These are phyloP conservation scores for Parietichytrium sp. DNA, from an alignment of 108 stramenopile species.

Conservation along the genomic window DNA sequence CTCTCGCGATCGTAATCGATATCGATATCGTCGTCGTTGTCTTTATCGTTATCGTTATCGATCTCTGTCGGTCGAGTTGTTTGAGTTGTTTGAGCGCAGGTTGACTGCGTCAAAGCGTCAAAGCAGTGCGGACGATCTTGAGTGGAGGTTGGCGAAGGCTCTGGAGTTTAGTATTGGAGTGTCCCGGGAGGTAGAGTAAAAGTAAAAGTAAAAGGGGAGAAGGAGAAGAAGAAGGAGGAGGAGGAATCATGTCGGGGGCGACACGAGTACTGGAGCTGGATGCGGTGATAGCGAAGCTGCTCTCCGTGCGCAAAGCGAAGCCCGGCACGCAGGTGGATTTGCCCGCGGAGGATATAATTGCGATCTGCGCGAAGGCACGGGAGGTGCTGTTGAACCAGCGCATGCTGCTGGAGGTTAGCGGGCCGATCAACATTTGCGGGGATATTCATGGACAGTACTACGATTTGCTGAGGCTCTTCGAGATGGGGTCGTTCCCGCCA, in stretches of 20 bases:
- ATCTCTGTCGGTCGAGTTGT: no score
- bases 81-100: no score
- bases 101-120: no score
- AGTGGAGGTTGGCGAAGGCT: no score
- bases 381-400: constrained; percentile 93
- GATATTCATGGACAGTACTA: constrained; percentile 98
- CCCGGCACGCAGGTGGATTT: constrained; percentile 67
- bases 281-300: constrained; percentile 50
- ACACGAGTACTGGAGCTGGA: constrained; percentile 44
- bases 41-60: no score
- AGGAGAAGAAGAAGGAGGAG: not conserved
- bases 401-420: constrained; percentile 94
- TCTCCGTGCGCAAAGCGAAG: constrained; percentile 51
- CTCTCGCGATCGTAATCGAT: no score
- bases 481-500: constrained; percentile 96
- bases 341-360: constrained; percentile 48
- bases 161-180: not conserved
- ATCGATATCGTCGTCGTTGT: no score
- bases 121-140: no score
- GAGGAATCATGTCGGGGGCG: not conserved
- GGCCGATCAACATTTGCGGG: constrained; percentile 98
- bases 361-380: constrained; percentile 64
- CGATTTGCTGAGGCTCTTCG: constrained; percentile 92
- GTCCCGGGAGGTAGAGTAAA: not conserved
- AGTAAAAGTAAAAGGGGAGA: not conserved